Evolutionary conservation across 2,329 filamentous ascomycete species (phyloP).

Genomic region (Metarhizium guizhouense): DNA sequence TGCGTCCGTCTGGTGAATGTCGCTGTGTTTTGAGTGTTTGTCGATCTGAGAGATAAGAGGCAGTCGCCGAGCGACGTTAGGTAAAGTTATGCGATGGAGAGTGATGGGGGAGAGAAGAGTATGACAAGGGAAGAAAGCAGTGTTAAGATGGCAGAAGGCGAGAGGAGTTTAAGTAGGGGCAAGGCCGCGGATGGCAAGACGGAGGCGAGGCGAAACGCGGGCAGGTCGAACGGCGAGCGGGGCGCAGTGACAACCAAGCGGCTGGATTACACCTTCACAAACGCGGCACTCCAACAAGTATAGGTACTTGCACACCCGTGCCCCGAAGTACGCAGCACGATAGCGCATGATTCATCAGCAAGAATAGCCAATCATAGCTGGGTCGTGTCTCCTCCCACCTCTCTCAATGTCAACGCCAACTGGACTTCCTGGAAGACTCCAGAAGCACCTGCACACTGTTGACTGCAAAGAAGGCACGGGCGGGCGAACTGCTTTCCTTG

Average conservation of each 20-base stretch:
- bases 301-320: not conserved
- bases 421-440: constrained; percentile 25
- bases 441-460: constrained; percentile 17
- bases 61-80: constrained; percentile 6
- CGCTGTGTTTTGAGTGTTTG: constrained; percentile 1
- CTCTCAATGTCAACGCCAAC: not conserved
- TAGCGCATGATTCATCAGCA: constrained; percentile 29
- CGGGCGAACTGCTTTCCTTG: too few species aligned
- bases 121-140: constrained; percentile 9
- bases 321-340: not conserved
- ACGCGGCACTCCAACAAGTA: constrained; percentile 6
- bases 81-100: constrained; percentile 4
- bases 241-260: constrained; percentile 20
- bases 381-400: too few species aligned
- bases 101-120: constrained; percentile 8
- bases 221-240: constrained; percentile 5
- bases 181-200: constrained; percentile 8
- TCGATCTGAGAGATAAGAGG: constrained; percentile 14
- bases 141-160: constrained; percentile 10
- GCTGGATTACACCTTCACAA: constrained; percentile 13
- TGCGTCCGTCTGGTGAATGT: constrained; percentile 6
- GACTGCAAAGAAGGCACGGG: too few species aligned
- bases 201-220: constrained; percentile 10
- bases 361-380: constrained; percentile 12
- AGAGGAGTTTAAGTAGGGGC: constrained; percentile 23